Evolutionary conservation across 2,329 filamentous ascomycete genomes (phyloP).

Genomic region (Ophiostoma ulmi): DNA sequence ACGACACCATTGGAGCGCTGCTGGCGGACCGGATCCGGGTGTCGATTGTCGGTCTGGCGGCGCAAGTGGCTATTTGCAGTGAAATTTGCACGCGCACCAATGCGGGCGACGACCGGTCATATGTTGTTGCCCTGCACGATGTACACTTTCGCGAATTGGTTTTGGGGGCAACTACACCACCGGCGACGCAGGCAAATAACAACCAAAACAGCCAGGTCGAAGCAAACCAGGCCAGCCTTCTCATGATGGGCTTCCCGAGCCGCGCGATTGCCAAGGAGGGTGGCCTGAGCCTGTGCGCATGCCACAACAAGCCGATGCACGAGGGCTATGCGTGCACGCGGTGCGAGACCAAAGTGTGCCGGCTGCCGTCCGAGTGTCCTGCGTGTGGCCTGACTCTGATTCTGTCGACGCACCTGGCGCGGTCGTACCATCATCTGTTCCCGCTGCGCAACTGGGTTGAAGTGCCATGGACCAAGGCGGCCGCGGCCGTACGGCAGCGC

Average conservation of each 20-base stretch:
- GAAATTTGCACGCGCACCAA: slow-evolving; percentile 89
- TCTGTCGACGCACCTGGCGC: slow-evolving; percentile 83
- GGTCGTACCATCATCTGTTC: slow-evolving; percentile 92
- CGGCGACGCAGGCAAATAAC: slow-evolving; percentile 64
- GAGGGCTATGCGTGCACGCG: slow-evolving; percentile 90
- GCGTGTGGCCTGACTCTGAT: slow-evolving; percentile 88
- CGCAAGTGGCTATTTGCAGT: slow-evolving; percentile 85
- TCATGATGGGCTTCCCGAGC: slow-evolving; percentile 98
- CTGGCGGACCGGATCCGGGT: slow-evolving; percentile 80
- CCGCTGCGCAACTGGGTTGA: slow-evolving; percentile 86
- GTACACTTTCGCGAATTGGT: slow-evolving; percentile 85
- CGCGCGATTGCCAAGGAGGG: slow-evolving; percentile 63
- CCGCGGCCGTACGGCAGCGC: slow-evolving; percentile 37
- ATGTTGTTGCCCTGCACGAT: slow-evolving; percentile 81
- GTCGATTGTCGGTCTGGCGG: slow-evolving; percentile 82
- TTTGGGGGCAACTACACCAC: slow-evolving; percentile 82
- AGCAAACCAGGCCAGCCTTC: slow-evolving; percentile 52
- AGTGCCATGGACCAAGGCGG: slow-evolving; percentile 74
- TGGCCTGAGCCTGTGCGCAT: slow-evolving; percentile 75
- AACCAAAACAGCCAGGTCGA: slow-evolving; percentile 38
- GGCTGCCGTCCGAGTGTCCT: slow-evolving; percentile 83
- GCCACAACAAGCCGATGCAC: slow-evolving; percentile 73
- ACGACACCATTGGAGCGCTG: slow-evolving; percentile 76
- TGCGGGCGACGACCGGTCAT: slow-evolving; percentile 53
- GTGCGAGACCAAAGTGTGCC: slow-evolving; percentile 84